Percentiles rank a stretch among this genome's conserved stretches.
Evolutionary conservation across 2,329 filamentous ascomycete species (phyloP).

Genomic region (Thielaviopsis populi): DNA sequence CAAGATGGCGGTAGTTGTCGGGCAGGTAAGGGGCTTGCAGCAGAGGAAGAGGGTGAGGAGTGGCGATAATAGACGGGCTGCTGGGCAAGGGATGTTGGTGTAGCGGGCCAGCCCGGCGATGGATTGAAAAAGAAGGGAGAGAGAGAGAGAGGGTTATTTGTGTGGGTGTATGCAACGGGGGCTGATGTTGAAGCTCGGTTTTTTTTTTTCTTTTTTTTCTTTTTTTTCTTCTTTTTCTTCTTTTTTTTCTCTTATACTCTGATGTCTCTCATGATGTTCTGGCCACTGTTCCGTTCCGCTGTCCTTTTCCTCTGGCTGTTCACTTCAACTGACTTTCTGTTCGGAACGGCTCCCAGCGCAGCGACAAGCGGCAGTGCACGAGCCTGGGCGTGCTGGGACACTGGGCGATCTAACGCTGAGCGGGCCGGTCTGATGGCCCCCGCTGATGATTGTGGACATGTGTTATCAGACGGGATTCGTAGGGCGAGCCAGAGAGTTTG

Average conservation of each 20-base stretch:
- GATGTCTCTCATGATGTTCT: too few relatives aligned
- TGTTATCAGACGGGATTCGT: background rate
- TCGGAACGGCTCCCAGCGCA: background rate
- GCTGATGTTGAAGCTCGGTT: too few relatives aligned
- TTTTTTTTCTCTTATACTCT: too few relatives aligned
- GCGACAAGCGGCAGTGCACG: background rate
- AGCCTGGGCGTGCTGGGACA: background rate
- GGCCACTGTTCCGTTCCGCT: background rate
- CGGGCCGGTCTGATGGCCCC: background rate
- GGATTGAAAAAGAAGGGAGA: background rate
- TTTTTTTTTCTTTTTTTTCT: too few relatives aligned
- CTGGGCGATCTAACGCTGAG: background rate
- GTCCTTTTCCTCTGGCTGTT: too few relatives aligned
- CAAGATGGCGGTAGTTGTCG: background rate
- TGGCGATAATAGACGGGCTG: background rate
- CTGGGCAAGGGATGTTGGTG: background rate
- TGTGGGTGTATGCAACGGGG: background rate
- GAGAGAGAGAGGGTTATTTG: too few relatives aligned
- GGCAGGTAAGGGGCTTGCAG: background rate
- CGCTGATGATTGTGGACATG: background rate
- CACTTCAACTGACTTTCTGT: background rate
- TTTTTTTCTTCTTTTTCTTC: too few relatives aligned
- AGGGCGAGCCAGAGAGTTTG: background rate
- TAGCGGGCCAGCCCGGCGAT: background rate
- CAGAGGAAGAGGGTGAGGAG: background rate